Base-by-base conservation (phyloP, 2,329 filamentous ascomycete species). In the Hawksworthiomyces lignivorus region DNA sequence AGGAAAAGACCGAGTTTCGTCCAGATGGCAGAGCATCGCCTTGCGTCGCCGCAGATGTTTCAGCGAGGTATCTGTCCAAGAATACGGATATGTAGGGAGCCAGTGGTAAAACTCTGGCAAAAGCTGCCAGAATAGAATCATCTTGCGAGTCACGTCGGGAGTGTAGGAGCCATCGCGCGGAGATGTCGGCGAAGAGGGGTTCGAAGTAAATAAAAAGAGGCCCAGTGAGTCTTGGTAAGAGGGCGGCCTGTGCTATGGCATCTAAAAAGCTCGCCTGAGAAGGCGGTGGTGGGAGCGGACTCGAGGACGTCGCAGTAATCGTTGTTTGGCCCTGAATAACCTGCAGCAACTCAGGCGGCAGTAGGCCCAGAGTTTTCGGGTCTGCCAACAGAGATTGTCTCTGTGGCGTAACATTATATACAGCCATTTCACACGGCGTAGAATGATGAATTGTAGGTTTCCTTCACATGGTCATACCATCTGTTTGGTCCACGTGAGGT, bases 101-200 rank as follows among this genome's bases (percentile, higher is more conserved):
- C 68, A 92, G 82, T 15, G 87, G 86, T 53, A 96, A 61, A 48
- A 95, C 72, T 55, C 84, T 76, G 47, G 85, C 83, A 64, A 95
- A 84, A 24, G 85, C 82, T 43, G 81, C 73, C 49, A 90, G 72
- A 39, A 82, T 62, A 42, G 54, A 61, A 53, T 60, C 62, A 52
- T 62, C 61, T 51, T 54, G 59, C 41, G 49, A 52, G 49, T 61
- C 56, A 31, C 58, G 61, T 21, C 61, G 60, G 21, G 65, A 53
- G 57, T 66, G 60, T 54, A 70, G 68, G 33, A 84, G 68, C 87
- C 87, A 94, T 67, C 84, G 72, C 48, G 87, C 84, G 62, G 84
- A 87, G 37, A 94, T 70, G 61, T 96, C 89, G 52, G 87, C 77
- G 54, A 92, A 86, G 30, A 89, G 65, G 48, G 73, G 68, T 58